Base-by-base conservation (phyloP, 345 rosid species). In the Tarenaya hassleriana region DNA sequence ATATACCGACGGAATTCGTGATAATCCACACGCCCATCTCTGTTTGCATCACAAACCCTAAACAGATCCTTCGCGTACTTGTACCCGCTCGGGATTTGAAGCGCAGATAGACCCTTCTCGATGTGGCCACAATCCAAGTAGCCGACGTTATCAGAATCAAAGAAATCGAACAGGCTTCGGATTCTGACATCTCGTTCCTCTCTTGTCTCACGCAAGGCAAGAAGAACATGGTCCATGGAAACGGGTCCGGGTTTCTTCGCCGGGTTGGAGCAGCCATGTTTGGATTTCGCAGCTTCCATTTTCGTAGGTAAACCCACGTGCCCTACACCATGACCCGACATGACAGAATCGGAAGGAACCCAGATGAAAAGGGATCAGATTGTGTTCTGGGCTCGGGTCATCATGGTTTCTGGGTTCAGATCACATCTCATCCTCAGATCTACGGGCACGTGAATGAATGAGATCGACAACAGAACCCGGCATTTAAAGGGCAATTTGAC, bases 1-100 rank as follows among this genome's bases (percentile, higher is more conserved):
- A 83, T 83, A 57, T 83, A 83, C 16, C 79, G 59, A 63, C 80
- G 64, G 49, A 83, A 83, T 72, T 83, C 92, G 34, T 70, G 67
- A 34, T 80, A 83, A 62, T 77, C 82, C 11, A 83, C 84, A 17
- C 79, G 69, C 18, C 87, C 87, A 40, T 83, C 92, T 38, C 73
- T 54, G 17, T 83, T 72, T 0, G 77, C 70, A 59, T 83, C 92
- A 41, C 84, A 80, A 29, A 78, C 92, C 67, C 68, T 74, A 67
- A 80, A 66, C 70, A 83, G 50, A 52, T 80, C 87, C 63, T 73
- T 83, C 1, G 84, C 92, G 34, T 77, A 78, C 39, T 83, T 80
- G 34, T 83, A 83, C 31, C 69, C 81, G 2, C 78, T 61, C 0
- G 92, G 92, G 50, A 83, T 80, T 43, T 83, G 81, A 54, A 77